phyloP scores from a whole-genome alignment of 345 rosid genomes.

The Gossypium arboreum region DNA sequence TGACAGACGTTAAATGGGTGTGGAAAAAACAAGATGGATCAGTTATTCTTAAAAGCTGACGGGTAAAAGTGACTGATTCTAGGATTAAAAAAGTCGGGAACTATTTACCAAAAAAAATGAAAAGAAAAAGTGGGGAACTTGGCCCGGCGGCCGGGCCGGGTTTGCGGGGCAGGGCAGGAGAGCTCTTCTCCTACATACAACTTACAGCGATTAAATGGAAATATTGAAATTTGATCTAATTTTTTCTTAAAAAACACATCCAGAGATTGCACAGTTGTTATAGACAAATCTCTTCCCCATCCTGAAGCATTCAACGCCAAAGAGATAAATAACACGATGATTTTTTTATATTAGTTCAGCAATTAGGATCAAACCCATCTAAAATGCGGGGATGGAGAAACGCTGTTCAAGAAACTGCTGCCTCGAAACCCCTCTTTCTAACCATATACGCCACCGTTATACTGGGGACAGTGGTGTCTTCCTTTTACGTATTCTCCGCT shows the following conservation, averaged over 20 bases:
- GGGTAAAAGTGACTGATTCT: no score
- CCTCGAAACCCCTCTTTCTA: slow-evolving; percentile 70
- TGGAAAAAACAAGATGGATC: no score
- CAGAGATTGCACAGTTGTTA: background rate
- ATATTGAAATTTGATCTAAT: background rate
- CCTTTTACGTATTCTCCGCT: slow-evolving; percentile 86
- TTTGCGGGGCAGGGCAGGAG: background rate
- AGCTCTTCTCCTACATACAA: background rate
- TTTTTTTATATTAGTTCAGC: background rate
- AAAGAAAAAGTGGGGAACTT: no score
- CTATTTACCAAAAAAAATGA: no score
- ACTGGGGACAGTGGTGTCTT: slow-evolving; percentile 67
- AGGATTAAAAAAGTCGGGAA: no score
- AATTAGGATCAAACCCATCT: background rate
- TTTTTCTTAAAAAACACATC: background rate
- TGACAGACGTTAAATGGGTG: no score
- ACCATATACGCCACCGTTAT: slow-evolving; percentile 79
- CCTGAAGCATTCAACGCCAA: background rate
- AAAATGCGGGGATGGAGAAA: slow-evolving; percentile 63
- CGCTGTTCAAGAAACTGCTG: slow-evolving; percentile 60
- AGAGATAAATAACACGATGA: background rate
- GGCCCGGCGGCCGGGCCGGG: background rate
- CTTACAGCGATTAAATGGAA: background rate
- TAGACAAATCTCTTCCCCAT: background rate
- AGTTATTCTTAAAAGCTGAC: no score